Evolutionary conservation across 805 yeast species (phyloP).

Genomic region (Sugiyamaella qingdaonensis): DNA sequence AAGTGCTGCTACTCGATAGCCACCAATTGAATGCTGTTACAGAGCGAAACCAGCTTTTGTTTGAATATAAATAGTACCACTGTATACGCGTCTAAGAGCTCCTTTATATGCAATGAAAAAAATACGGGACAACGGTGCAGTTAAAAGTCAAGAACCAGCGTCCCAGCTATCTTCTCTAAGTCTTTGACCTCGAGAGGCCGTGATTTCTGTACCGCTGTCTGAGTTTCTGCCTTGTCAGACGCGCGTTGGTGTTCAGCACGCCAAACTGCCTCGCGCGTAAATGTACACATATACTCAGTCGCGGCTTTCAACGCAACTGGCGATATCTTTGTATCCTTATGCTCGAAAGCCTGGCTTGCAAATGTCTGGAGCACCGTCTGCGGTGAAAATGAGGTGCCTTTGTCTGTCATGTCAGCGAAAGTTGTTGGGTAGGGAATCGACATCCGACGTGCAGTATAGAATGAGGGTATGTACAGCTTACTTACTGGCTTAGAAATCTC

Average conservation of each 20-base stretch:
- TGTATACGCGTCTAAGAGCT: no score
- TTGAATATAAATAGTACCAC: no score
- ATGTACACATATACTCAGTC: constrained; percentile 43
- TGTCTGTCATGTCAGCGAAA: not conserved
- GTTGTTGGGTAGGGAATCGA: not conserved
- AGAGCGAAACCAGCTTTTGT: no score
- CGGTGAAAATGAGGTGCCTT: constrained; percentile 13
- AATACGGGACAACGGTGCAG: no score
- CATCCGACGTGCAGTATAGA: no score
- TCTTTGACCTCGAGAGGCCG: constrained; percentile 25
- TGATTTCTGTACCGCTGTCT: not conserved
- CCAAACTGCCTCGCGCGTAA: constrained; percentile 46
- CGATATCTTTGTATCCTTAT: constrained; percentile 23
- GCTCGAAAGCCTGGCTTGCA: constrained; percentile 20
- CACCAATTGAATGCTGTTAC: no score
- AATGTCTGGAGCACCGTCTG: constrained; percentile 22
- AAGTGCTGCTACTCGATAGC: no score
- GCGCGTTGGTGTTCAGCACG: constrained; percentile 40
- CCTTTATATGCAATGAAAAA: no score
- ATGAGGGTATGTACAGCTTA: no score
- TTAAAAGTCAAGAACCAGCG: constrained; percentile 44
- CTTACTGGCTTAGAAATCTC: no score
- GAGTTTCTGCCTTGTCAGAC: not conserved
- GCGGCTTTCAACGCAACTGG: constrained; percentile 27
- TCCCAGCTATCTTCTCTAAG: constrained; percentile 43